Base-by-base conservation (phyloP, 306 rosid species). In the Carpinus fangiana region DNA sequence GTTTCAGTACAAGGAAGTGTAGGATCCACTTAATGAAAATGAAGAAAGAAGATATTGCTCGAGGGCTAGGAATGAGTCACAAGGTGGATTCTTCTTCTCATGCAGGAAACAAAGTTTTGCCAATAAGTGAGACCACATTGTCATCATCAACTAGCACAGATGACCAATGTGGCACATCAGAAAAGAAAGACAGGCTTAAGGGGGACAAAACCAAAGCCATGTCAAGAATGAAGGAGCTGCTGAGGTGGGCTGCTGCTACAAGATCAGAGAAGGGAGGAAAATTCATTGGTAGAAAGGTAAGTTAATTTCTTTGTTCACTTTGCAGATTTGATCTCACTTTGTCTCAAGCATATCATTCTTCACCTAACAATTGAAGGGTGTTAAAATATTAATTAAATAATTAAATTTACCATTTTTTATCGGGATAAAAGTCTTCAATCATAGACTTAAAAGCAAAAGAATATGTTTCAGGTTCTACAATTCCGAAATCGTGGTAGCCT, bases 181-280 rank as follows among this genome's bases (percentile, higher is more conserved):
- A 79, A 28, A 78, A 75, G 81, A 85, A 88, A 76, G 92, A 79
- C 26, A 80, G 54, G 72, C 1, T 34, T 16, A 91, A 86, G 31
- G 89, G 85, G 53, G 90, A 88, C 3, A 92, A 76, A 74, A 75
- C 75, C 74, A 91, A 88, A 82, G 57, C 89, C 67, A 60, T 89
- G 69, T 88, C 98, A 8, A 95, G 92, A 86, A 87, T 95, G 96
- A 95, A 93, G 80, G 96, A 95, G 89, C 85, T 95, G 0, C 80
- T 93, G 68, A 89, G 96, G 87, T 93, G 99, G 99, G 97, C 93
- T 56, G 85, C 93, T 20, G 82, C 90, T 73, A 79, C 90, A n/a
- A 95, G 85, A 81, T 73, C 97, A 75, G 97, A 91, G 50, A 95
- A 81, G 80, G 92, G 89, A 55, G 89, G 86, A 23, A 93, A 89